Percentiles rank a stretch among this genome's conserved stretches.
Conservation (phyloP, 2,329 filamentous ascomycete genomes). For the Fusarium fracticaudum region DNA sequence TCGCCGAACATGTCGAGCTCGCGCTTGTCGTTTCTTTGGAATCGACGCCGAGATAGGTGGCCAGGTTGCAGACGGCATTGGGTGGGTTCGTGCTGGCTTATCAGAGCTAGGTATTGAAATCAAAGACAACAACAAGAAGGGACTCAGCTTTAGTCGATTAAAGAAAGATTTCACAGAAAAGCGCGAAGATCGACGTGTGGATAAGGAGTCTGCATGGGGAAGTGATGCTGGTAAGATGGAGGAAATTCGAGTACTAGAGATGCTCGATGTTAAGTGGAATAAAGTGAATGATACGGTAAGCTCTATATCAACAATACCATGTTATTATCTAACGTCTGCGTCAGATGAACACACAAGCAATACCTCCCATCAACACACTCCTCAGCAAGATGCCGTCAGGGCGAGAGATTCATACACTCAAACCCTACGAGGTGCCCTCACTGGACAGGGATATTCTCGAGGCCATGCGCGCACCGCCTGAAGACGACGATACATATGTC, state of each 20-base stretch:
- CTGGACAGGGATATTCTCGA: slow-evolving; percentile 74
- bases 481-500: slow-evolving; percentile 46
- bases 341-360: slow-evolving; percentile 80
- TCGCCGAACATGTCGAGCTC: slow-evolving; percentile 77
- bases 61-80: slow-evolving; percentile 84
- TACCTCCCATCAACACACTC: slow-evolving; percentile 77
- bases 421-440: slow-evolving; percentile 71
- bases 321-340: slow-evolving; percentile 6
- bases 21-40: slow-evolving; percentile 89
- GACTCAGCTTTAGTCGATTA: slow-evolving; percentile 68
- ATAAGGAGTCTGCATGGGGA: slow-evolving; percentile 79
- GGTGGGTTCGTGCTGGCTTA: slow-evolving; percentile 83
- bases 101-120: slow-evolving; percentile 75
- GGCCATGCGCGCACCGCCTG: slow-evolving; percentile 59
- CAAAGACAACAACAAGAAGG: slow-evolving; percentile 59
- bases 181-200: slow-evolving; percentile 80
- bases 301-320: not conserved
- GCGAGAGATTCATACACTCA: slow-evolving; percentile 81
- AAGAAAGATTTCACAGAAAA: slow-evolving; percentile 81
- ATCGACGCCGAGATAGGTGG: slow-evolving; percentile 87
- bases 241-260: slow-evolving; percentile 85
- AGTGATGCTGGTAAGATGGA: slow-evolving; percentile 85
- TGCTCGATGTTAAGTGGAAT: slow-evolving; percentile 88
- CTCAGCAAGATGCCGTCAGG: slow-evolving; percentile 86
- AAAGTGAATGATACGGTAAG: slow-evolving; percentile 92